Conservation (phyloP, 2,329 filamentous ascomycete genomes). For the Penicillium sp. region DNA sequence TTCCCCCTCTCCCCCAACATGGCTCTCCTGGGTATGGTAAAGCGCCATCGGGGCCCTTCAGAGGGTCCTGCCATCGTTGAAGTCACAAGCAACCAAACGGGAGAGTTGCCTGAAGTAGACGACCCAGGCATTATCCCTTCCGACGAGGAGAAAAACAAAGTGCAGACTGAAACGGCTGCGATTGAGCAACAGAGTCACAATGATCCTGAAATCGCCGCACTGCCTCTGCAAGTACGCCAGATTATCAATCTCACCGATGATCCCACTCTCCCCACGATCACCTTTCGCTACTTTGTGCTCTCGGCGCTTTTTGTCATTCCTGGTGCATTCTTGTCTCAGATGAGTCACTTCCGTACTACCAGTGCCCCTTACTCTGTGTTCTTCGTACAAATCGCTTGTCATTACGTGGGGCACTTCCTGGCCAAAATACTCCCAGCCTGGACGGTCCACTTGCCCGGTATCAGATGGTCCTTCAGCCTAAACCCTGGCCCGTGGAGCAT, state of each 20-base stretch:
- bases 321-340: slow-evolving; percentile 58
- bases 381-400: slow-evolving; percentile 61
- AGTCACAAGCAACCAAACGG: not conserved
- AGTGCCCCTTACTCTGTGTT: slow-evolving; percentile 61
- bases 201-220: slow-evolving; percentile 54
- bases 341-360: slow-evolving; percentile 59
- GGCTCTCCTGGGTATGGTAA: slow-evolving; percentile 8
- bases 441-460: slow-evolving; percentile 50
- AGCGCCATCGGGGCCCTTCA: slow-evolving; percentile 1
- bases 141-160: slow-evolving; percentile 20
- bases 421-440: slow-evolving; percentile 53
- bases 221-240: slow-evolving; percentile 57
- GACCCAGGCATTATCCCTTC: slow-evolving; percentile 1
- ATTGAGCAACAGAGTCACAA: slow-evolving; percentile 39
- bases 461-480: slow-evolving; percentile 51
- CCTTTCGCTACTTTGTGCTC: slow-evolving; percentile 61
- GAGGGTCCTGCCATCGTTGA: not conserved
- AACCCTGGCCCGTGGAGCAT: slow-evolving; percentile 59
- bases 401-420: slow-evolving; percentile 55
- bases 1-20: not conserved
- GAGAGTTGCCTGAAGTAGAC: not conserved
- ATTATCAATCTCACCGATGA: slow-evolving; percentile 61
- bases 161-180: slow-evolving; percentile 16
- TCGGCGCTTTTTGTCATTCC: slow-evolving; percentile 57
- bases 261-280: slow-evolving; percentile 56